Evolutionary conservation across 2,329 filamentous ascomycete species (phyloP).

Genomic region (Neoscytalidium dimidiatum): DNA sequence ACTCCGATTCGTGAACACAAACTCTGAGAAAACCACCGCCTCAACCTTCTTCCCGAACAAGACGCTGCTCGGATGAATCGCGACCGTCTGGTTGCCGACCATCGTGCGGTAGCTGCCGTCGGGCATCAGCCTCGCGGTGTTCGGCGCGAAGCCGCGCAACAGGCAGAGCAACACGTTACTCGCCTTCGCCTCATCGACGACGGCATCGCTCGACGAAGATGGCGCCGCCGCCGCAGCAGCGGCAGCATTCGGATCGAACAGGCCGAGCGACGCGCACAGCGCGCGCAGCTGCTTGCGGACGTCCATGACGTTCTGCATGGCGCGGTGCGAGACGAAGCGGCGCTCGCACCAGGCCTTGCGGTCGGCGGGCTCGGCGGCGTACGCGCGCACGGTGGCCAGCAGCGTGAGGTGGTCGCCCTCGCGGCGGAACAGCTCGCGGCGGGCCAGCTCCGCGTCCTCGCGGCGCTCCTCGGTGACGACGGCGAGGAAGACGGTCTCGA

Average conservation of each 20-base stretch:
- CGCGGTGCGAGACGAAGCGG: conserved; percentile 62
- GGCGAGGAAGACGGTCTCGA: conserved; percentile 65
- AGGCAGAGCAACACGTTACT: conserved; percentile 59
- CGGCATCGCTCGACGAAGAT: neutral
- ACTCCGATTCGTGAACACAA: conserved; percentile 65
- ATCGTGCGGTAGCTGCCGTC: conserved; percentile 64
- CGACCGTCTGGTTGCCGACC: conserved; percentile 61
- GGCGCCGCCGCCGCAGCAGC: too few species aligned
- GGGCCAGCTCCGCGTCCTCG: conserved; percentile 58
- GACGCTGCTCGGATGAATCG: conserved; percentile 64
- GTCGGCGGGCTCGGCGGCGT: conserved; percentile 59
- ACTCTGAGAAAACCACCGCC: conserved; percentile 66
- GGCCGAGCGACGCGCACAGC: conserved; percentile 55
- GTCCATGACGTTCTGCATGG: conserved; percentile 68
- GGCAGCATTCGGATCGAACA: conserved; percentile 24
- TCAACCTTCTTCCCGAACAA: conserved; percentile 62
- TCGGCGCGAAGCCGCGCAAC: conserved; percentile 60
- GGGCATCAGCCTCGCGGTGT: conserved; percentile 61
- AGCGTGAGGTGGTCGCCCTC: conserved; percentile 67
- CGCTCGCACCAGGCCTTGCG: conserved; percentile 61
- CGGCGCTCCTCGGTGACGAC: conserved; percentile 61
- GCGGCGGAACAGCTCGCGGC: conserved; percentile 58
- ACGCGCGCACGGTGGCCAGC: conserved; percentile 61
- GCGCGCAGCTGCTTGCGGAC: conserved; percentile 62
- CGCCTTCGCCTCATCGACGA: conserved; percentile 44